Evolutionary conservation across 176 grass and related monocot genomes (phyloP), one percentile per base, ranked within the genome.

Genomic region (Tillandsia fasciculata): DNA sequence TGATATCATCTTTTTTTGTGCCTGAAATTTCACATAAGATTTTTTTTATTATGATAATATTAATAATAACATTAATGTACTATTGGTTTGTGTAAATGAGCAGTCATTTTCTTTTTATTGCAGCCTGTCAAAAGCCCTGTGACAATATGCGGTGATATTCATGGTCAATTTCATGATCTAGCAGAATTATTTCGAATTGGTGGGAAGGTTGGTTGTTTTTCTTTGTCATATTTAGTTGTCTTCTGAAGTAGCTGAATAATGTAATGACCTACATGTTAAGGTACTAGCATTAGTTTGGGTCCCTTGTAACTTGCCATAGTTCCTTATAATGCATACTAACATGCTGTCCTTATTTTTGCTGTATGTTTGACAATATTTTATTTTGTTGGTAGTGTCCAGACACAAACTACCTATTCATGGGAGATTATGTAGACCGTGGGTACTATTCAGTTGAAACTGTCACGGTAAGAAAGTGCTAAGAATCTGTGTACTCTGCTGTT

Each of bases 351-450:
- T 8, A 68, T 56, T 80, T 79, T 0, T 18, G 56, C 56, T 61
- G 66, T 74, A 26, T 53, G 33, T 3, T 70, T 78, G 63, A 80
- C 15, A 4, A 7, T 57, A 80, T 63, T 67, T 75, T 71, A 76
- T 67, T 67, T 53, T 52, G 70, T 74, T 79, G 13, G 58, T 83
- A 92, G 89, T 97, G 94, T 66, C 94, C 94, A 67, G 94, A 97
- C 83, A 97, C 94, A 74, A 97, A 97, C 70, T 97, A 97, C 71
- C 75, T 97, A 81, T 97, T 97, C 71, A 97, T 97, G 94, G 94
- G 94, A 67, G 94, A 97, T 93, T 97, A 97, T 42, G 94, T 97
- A 48, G 94, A 97, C 26, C 89, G 89, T 92, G 94, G 94, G 8
- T 93, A 93, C 74, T 97, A 92, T 74, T 97, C 94, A 2, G 89